Percentiles rank a stretch among this genome's conserved stretches.
These are phyloP conservation scores for Paecilomyces formosus DNA, from an alignment of 2,329 filamentous ascomycete species.

Conservation along the genomic window DNA sequence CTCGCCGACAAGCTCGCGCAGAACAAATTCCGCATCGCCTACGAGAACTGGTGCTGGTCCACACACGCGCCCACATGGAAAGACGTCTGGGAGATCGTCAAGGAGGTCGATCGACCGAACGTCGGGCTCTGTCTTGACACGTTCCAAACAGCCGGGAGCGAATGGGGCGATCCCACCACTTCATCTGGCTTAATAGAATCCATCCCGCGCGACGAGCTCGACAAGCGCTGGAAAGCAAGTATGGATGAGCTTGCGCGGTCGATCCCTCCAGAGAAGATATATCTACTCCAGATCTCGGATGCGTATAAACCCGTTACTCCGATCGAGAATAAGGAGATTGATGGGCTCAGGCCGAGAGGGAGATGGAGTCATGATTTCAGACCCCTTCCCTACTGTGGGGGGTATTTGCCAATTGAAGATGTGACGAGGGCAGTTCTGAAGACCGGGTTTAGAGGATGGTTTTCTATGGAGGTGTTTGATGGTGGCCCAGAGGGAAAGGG, in stretches of 20 bases:
- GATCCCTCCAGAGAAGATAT: conserved; percentile 64
- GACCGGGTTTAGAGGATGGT: conserved; percentile 61
- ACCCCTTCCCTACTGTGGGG: conserved; percentile 61
- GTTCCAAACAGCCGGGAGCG: conserved; percentile 65
- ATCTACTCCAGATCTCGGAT: conserved; percentile 66
- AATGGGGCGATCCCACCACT: conserved; percentile 66
- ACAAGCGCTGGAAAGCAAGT: conserved; percentile 46
- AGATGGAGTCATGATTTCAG: conserved; percentile 66
- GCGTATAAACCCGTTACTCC: conserved; percentile 58
- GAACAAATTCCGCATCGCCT: conserved; percentile 57
- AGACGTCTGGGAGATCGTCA: conserved; percentile 61
- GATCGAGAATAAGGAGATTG: conserved; percentile 44
- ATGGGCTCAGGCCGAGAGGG: conserved; percentile 53
- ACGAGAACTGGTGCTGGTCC: conserved; percentile 80
- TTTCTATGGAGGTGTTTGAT: conserved; percentile 66
- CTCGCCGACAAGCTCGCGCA: conserved; percentile 56
- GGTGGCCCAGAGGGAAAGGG: conserved; percentile 47
- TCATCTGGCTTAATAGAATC: conserved; percentile 51
- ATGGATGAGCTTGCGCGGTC: conserved; percentile 49
- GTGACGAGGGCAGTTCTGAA: conserved; percentile 58
- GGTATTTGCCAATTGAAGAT: conserved; percentile 61
- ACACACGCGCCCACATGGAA: conserved; percentile 63
- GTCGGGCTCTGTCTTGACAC: conserved; percentile 71
- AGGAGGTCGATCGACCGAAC: conserved; percentile 55
- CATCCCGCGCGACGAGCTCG: conserved; percentile 39